These are phyloP conservation scores for Venturia asperata DNA, from an alignment of 2,329 filamentous ascomycete species.

Conservation along the genomic window DNA sequence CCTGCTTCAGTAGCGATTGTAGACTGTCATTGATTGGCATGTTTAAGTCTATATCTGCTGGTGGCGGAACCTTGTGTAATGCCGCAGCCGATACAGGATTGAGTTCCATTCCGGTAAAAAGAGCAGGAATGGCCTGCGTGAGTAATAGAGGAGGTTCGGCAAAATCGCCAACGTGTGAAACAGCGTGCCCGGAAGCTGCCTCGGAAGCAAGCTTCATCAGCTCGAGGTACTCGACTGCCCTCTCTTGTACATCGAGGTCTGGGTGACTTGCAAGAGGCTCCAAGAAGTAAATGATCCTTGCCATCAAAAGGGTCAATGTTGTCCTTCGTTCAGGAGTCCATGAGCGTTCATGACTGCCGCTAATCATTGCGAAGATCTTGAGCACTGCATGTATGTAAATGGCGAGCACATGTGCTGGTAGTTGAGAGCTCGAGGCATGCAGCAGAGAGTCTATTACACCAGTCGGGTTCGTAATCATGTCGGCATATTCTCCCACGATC, in stretches of 20 bases:
- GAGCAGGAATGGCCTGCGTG: conserved; percentile 79
- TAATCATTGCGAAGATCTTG: conserved; percentile 73
- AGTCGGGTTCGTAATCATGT: conserved; percentile 62
- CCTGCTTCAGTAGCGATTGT: conserved; percentile 53
- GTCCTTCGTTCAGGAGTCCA: conserved; percentile 73
- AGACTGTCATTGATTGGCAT: conserved; percentile 74
- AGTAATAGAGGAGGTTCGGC: conserved; percentile 73
- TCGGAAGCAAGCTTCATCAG: conserved; percentile 81
- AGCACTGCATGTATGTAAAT: conserved; percentile 76
- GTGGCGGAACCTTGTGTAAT: conserved; percentile 77
- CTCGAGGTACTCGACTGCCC: conserved; percentile 87
- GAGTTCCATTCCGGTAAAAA: conserved; percentile 80
- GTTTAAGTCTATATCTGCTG: conserved; percentile 69
- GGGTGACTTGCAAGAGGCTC: conserved; percentile 76
- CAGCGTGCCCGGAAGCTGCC: conserved; percentile 61
- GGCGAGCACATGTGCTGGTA: conserved; percentile 60
- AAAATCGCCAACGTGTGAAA: conserved; percentile 58
- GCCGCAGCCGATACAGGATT: conserved; percentile 83
- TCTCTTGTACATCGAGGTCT: conserved; percentile 87
- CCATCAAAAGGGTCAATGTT: conserved; percentile 68
- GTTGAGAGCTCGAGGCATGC: conserved; percentile 54
- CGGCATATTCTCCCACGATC: conserved; percentile 82
- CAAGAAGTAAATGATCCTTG: conserved; percentile 72
- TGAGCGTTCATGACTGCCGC: conserved; percentile 54
- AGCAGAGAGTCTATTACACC: conserved; percentile 67